Base-by-base conservation (phyloP, 1,284 basidiomycete species). In the Laetiporus sulphureus region DNA sequence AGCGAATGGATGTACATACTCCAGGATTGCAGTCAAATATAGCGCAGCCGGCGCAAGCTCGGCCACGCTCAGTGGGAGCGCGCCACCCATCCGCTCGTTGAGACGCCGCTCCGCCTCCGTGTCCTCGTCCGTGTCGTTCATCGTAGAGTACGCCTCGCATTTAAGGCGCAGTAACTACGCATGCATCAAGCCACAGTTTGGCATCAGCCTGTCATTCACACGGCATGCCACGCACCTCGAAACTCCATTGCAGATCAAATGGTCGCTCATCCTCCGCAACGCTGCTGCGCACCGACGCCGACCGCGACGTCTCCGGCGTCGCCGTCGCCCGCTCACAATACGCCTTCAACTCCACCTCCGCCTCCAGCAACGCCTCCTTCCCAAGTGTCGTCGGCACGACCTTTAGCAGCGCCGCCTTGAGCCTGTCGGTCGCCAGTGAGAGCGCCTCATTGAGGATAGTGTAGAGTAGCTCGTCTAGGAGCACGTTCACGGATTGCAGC, bases 21-120 rank as follows among this genome's bases (percentile, higher is more conserved):
- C 91, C 32, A 94, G 68, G 48, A 94, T 86, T n/a, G 91, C 91
- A 10, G 91, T 93, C 41, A 93, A 70, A 71, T 93, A 95, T 34
- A 94, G 61, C 13, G 87, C 83, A 19, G 91, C 86, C 3, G 90
- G 88, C 11, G 83, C 78, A n/a, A 93, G 63, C n/a, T 83, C 64
- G 2, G 69, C 57, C 23, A 72, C 52, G 40, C 71, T 75, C 12
- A 81, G 82, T 15, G 75, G 67, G 34, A 65, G 52, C 5, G 65
- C 55, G 13, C 71, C 69, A 33, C 60, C 68, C 70, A 87, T 77
- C 38, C 69, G 68, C 42, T 79, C 75, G 49, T 76, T 71, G 40
- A 88, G 66, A 39, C 68, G 71, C 36, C 56, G 63, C 58, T 89
- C 85, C 2, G 76, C 73, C 16, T 71, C 71, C 16, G 73, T 67